These are phyloP conservation scores for Fusarium odoratissimum DNA, from an alignment of 2,329 filamentous ascomycete species.

Conservation along the genomic window DNA sequence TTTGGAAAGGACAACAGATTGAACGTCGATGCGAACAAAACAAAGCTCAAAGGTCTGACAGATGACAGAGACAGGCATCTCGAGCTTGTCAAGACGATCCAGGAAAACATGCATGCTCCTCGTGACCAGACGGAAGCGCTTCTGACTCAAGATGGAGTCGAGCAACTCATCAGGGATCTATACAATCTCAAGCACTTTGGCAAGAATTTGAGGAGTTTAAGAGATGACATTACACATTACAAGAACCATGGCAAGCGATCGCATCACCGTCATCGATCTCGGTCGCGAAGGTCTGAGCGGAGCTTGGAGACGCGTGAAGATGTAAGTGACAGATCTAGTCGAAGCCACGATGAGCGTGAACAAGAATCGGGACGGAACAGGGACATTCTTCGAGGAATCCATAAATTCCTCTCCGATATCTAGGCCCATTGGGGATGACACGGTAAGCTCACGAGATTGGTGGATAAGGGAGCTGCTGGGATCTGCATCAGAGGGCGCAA, in stretches of 20 bases:
- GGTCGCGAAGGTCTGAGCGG: not conserved
- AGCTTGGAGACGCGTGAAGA: not conserved
- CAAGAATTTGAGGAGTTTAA: slow-evolving; percentile 2
- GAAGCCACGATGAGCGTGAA: not conserved
- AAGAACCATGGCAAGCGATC: not conserved
- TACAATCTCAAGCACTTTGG: slow-evolving; percentile 31
- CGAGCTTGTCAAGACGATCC: slow-evolving; percentile 21
- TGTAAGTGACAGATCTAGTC: not conserved
- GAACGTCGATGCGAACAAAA: slow-evolving; percentile 7
- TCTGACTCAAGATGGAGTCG: slow-evolving; percentile 8
- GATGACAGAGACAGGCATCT: slow-evolving; percentile 20
- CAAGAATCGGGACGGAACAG: not conserved
- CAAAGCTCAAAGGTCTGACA: slow-evolving; percentile 1
- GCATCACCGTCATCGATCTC: not conserved
- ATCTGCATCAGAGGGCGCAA: not conserved
- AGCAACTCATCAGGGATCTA: not conserved
- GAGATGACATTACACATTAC: not conserved
- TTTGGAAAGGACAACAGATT: not conserved
- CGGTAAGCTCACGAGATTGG: not conserved
- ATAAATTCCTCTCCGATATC: not conserved
- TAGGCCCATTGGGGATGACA: accelerated
- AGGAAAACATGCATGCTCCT: slow-evolving; percentile 13
- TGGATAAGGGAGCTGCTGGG: not conserved
- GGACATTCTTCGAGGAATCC: not conserved
- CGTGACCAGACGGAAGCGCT: not conserved